phyloP scores from a whole-genome alignment of 352 stramenopile species.

The Phytopythium oedochilum region DNA sequence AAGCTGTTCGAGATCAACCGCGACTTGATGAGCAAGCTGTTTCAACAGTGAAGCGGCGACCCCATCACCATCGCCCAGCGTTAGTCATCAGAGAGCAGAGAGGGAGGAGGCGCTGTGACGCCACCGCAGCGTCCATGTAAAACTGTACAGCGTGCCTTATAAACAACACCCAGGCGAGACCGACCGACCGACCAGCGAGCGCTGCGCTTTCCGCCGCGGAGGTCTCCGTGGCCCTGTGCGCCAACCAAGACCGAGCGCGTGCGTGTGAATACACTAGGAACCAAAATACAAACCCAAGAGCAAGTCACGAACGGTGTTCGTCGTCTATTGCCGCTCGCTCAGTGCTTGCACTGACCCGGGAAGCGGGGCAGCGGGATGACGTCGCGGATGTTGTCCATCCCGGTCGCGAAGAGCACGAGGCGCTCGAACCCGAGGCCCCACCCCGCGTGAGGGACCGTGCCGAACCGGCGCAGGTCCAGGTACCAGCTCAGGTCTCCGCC shows the following conservation, averaged over 20 bases:
- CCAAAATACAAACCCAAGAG: not conserved
- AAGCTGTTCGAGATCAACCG: slow-evolving; percentile 80
- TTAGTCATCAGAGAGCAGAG: not conserved
- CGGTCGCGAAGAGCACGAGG: slow-evolving; percentile 97
- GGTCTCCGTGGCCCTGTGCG: not conserved
- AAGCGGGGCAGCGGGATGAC: slow-evolving; percentile 97
- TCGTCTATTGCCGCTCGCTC: not conserved
- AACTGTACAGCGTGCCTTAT: not conserved
- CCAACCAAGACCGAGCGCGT: not conserved
- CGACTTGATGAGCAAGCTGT: slow-evolving; percentile 58
- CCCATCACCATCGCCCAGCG: not conserved
- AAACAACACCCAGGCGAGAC: not conserved
- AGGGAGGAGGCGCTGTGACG: not conserved
- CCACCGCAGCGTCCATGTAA: not conserved
- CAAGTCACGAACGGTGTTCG: not conserved
- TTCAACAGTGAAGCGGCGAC: slow-evolving; percentile 41
- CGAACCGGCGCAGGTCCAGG: slow-evolving; percentile 93
- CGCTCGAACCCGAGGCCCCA: slow-evolving; percentile 99
- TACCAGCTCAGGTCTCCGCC: slow-evolving; percentile 93
- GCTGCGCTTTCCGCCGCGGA: not conserved
- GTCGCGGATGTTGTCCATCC: slow-evolving; percentile 99
- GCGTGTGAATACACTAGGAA: slow-evolving; percentile 1
- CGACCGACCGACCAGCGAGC: not conserved
- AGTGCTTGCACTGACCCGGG: slow-evolving; percentile 90
- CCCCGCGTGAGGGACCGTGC: slow-evolving; percentile 95